Base-by-base conservation (phyloP, 768 basidiomycete genomes). In the Gymnopilus dilepis region DNA sequence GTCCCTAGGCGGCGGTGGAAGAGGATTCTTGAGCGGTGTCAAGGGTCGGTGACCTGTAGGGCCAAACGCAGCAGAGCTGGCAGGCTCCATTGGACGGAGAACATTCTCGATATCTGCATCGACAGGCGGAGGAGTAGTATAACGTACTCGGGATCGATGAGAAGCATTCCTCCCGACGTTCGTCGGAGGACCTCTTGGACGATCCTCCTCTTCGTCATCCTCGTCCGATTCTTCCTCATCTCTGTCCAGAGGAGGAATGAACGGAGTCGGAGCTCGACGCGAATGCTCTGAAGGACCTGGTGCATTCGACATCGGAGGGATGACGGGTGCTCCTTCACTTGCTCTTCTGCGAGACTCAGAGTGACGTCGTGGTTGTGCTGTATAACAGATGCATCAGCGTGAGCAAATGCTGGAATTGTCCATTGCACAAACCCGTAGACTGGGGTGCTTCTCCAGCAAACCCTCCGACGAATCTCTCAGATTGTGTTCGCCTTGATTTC, bases 1-100 rank as follows among this genome's bases (percentile, higher is more conserved):
- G 67, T 91, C 85, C 30, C 74, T 73, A 0, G 91, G 91, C 0
- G 85, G 89, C 2, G 70, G 60, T 0, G 91, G 91, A 8, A 92
- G 83, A 4, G 89, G 89, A 68, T 92, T 89, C 1, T 61, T 55
- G 15, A 75, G 65, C 12, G 71, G 67, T 6, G 64, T 60, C 1
- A 26, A 63, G 7, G 68, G 71, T 22, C 67, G 63, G 11, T 48
- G 45, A 17, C 70, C 70, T 19, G 74, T 68, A 5, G 74, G 77
- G 13, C 76, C 75, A 61, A 67, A 77, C 0, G 69, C 74, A 17
- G 65, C 59, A 3, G 69, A 63, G 52, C 59, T 64, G 4, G 77
- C 65, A 47, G 74, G 70, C 41, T 69, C 70, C 48, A 76, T 65
- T 2, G 78, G 77, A n/a, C 72, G 68, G 19, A 78, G 60, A 41